Base-by-base conservation (phyloP, 495 filamentous ascomycete species). In the Monascus purpureus region DNA sequence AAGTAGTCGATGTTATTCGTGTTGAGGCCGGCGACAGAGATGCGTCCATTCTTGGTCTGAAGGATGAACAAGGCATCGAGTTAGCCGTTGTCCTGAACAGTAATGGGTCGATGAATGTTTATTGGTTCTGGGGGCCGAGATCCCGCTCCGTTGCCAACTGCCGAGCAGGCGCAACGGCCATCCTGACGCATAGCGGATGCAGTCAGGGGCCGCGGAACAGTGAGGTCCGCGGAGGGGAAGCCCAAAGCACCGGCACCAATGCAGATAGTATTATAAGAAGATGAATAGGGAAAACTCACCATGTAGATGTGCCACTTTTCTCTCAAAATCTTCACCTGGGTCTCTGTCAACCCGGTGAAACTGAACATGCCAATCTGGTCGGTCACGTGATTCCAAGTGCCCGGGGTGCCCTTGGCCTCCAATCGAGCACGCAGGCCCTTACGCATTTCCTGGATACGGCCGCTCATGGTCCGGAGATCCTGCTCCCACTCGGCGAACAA, bases 291-390 rank as follows among this genome's bases (percentile, higher is more conserved):
- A n/a, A n/a, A 38, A 44, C 55, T 32, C 32, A 64, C 61, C 82
- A 96, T 93, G 55, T 99, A 99, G 23, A 99, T 68, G 50, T 96
- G 92, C 45, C 65, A 78, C 41, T 88, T 77, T 29, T 77, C 70
- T 32, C 82, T 67, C 38, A 99, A 50, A 54, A 75, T 72, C 55
- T 72, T 45, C n/a, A 93, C 90, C 56, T 99, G 90, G 30, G 66
- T 48, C 66, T 95, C 88, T 1, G 51, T 76, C 54, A 99, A 52
- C 1, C 90, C 90, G 2, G 90, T 99, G 53, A 92, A 99, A 49
- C 80, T 87, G 61, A 99, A 99, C 90, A 99, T 99, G 46, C 90
- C 90, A 54, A 99, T 99, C 69, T 99, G 90, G 39, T 90, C 79
- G 6, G 86, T 93, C 51, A 99, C 93, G 57, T 99, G 90, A 36